phyloP scores from a whole-genome alignment of 1,139 yeast genomes.

The Candida gigantensis region DNA sequence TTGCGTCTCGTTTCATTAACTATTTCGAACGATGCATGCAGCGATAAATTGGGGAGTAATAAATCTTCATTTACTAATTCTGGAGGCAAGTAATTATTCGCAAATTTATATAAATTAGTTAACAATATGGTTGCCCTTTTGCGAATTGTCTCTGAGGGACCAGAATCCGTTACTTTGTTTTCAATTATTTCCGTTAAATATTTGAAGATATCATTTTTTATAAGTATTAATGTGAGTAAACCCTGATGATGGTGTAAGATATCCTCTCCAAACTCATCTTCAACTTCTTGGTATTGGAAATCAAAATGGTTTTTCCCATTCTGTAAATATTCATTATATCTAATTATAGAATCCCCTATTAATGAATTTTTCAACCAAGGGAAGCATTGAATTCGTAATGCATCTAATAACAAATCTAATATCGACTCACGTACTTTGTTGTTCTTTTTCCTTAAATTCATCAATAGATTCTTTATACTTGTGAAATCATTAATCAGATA shows the following conservation, averaged over 20 bases:
- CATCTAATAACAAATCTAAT: slow-evolving; percentile 70
- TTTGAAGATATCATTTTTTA: slow-evolving; percentile 57
- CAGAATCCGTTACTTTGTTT: slow-evolving; percentile 29
- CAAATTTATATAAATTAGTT: slow-evolving; percentile 60
- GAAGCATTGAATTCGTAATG: slow-evolving; percentile 60
- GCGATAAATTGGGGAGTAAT: slow-evolving; percentile 19
- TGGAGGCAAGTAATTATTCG: slow-evolving; percentile 55
- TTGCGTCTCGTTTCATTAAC: slow-evolving; percentile 25
- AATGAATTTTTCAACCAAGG: slow-evolving; percentile 53
- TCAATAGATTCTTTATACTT: slow-evolving; percentile 58
- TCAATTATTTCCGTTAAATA: slow-evolving; percentile 51
- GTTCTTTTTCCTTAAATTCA: slow-evolving; percentile 62
- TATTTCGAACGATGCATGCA: slow-evolving; percentile 14
- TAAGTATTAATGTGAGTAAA: slow-evolving; percentile 50
- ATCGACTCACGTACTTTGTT: slow-evolving; percentile 59
- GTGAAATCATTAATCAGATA: slow-evolving; percentile 60
- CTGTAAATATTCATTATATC: slow-evolving; percentile 10
- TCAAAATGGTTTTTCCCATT: slow-evolving; percentile 4
- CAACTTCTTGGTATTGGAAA: slow-evolving; percentile 11
- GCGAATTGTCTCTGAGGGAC: slow-evolving; percentile 17
- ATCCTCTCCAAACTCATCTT: slow-evolving; percentile 19
- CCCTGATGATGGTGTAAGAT: slow-evolving; percentile 65
- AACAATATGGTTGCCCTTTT: slow-evolving; percentile 65
- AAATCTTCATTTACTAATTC: slow-evolving; percentile 23
- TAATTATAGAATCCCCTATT: slow-evolving; percentile 33